Percentiles rank a stretch among this genome's conserved stretches.
These are phyloP conservation scores for Boeremia exigua DNA, from an alignment of 2,329 filamentous ascomycete genomes.

Conservation along the genomic window DNA sequence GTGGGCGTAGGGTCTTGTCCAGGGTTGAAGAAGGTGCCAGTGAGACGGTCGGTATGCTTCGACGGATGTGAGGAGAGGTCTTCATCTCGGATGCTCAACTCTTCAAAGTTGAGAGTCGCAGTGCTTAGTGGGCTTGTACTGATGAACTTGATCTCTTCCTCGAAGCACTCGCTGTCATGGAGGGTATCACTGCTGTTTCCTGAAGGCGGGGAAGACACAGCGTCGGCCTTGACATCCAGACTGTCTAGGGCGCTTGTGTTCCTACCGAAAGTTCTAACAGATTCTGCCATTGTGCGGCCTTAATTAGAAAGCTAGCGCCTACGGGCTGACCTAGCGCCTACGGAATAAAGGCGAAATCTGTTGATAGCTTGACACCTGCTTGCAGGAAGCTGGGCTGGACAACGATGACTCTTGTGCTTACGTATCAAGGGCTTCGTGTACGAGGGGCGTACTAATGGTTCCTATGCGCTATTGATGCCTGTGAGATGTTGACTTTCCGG, in stretches of 20 bases:
- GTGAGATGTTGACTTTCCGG: no score
- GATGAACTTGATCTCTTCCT: constrained; percentile 4
- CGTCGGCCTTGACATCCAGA: not conserved
- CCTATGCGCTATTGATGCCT: no score
- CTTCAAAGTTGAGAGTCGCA: constrained; percentile 19
- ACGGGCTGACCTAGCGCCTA: no score
- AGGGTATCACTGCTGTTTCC: constrained; percentile 24
- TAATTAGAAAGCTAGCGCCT: no score
- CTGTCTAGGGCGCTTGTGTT: not conserved
- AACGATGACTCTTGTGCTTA: no score
- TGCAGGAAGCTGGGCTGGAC: no score
- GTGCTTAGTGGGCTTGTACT: constrained; percentile 20
- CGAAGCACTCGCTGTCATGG: constrained; percentile 7
- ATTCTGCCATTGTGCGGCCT: no score
- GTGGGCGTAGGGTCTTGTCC: constrained; percentile 1
- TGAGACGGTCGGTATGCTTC: constrained; percentile 9
- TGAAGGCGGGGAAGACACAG: constrained; percentile 6
- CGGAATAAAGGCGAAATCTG: no score
- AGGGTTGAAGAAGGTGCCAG: constrained; percentile 10
- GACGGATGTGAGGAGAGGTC: not conserved
- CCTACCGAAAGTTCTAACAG: not conserved
- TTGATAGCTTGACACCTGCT: no score
- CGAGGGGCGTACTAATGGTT: no score
- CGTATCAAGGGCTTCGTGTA: no score
- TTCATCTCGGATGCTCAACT: constrained; percentile 15